These are phyloP conservation scores for Lichtheimia hyalospora DNA, from an alignment of 371 early-diverging fungal species.

Conservation along the genomic window DNA sequence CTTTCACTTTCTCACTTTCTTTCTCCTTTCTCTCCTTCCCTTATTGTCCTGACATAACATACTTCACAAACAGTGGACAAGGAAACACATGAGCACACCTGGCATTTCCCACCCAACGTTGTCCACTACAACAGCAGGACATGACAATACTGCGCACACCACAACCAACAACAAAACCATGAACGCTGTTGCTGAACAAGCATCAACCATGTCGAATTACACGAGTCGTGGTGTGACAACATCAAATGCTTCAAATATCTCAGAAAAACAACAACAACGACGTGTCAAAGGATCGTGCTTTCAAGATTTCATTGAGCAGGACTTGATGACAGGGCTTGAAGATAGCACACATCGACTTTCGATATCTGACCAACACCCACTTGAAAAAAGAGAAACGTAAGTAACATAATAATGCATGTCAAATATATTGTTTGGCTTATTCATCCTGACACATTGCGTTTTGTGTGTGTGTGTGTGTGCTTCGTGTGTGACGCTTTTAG, in stretches of 20 bases:
- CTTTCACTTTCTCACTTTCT: slow-evolving; percentile 12
- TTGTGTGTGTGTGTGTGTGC: not conserved
- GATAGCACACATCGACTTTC: slow-evolving; percentile 25
- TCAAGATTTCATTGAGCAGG: slow-evolving; percentile 4
- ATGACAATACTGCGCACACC: no score
- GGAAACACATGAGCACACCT: no score
- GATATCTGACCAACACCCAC: slow-evolving; percentile 23
- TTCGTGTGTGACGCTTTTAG: slow-evolving; percentile 14
- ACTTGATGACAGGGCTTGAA: slow-evolving; percentile 18
- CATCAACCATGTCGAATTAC: no score
- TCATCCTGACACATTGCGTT: not conserved
- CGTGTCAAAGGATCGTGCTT: not conserved
- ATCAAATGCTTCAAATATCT: no score
- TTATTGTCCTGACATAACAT: slow-evolving; percentile 6
- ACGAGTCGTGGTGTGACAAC: no score
- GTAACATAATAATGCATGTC: not conserved
- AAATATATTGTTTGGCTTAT: not conserved
- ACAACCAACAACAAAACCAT: no score
- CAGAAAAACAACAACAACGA: no score
- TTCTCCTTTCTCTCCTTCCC: slow-evolving; percentile 2
- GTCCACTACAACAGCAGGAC: no score
- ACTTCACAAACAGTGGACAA: not conserved
- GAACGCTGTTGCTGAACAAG: no score
- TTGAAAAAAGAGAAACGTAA: slow-evolving; percentile 1
- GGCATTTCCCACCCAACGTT: no score